Conservation (phyloP, 148 eudicot species). For the Talinum fruticosum region DNA sequence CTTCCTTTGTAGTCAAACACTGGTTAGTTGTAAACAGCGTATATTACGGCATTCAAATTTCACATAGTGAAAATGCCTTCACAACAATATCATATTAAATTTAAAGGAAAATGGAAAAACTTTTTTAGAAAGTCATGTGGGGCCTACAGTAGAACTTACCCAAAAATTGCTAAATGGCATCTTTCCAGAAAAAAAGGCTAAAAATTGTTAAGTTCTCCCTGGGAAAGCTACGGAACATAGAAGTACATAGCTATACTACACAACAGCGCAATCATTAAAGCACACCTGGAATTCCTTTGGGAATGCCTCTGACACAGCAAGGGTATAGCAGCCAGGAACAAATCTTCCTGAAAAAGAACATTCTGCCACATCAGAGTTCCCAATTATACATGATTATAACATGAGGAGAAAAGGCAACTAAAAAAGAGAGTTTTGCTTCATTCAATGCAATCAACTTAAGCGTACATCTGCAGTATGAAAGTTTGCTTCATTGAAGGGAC, state of each 20-base stretch:
- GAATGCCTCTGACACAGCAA: slow-evolving; percentile 79
- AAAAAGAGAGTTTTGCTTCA: no score
- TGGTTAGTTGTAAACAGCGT: background rate
- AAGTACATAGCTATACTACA: background rate
- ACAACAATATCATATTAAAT: background rate
- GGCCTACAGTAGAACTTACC: no score
- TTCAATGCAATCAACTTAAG: no score
- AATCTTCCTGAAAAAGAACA: slow-evolving; percentile 46
- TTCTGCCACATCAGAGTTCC: background rate
- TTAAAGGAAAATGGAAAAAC: background rate
- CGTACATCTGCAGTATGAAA: no score
- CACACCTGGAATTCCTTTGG: slow-evolving; percentile 61
- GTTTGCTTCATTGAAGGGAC: background rate
- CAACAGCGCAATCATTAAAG: background rate
- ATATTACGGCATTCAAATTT: background rate
- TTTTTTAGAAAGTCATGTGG: no score
- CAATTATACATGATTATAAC: background rate
- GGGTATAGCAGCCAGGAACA: slow-evolving; percentile 77
- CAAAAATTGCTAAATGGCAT: background rate
- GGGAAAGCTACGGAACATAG: background rate
- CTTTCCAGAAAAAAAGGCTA: background rate
- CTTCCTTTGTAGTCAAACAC: background rate
- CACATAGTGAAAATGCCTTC: background rate
- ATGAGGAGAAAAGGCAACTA: background rate
- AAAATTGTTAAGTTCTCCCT: background rate